Evolutionary conservation across 352 stramenopile genomes (phyloP), one percentile per base, ranked within the genome.

Genomic region (Phytopythium ostracodes): DNA sequence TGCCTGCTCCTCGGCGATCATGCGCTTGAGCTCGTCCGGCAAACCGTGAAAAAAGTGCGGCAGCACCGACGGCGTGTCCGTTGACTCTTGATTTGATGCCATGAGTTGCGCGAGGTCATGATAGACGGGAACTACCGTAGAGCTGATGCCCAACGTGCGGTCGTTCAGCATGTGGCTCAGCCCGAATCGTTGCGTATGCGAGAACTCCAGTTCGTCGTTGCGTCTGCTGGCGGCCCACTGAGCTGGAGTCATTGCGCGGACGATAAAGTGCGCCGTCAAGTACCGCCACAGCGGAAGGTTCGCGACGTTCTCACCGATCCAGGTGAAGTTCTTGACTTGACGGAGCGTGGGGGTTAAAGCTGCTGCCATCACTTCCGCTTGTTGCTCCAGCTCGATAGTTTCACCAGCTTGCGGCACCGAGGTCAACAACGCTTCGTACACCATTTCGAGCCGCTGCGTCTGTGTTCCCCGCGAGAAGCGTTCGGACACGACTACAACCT

Each of bases 11-110:
- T 91, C 76, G 9, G 73, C 67, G 25, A 93, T 88, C 72, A 90
- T 81, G 2, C 72, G 75, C 66, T 92, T 92, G 43, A 92, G 76
- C 56, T 89, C 81, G 25, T 77, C 73, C 0, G 84, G 79, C 0
- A 92, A 60, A 5, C 81, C 84, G 59, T 92, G 84, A 36, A 90
- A 92, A 64, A 92, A 92, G 46, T 91, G 84, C 8, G 84, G 84
- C 0, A 85, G 57, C n/a, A 73, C 67, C 6, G 71, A 82, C 9
- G 18, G 7, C 18, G 17, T 4, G 24, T 75, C 72, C 2, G 54
- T 56, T n/a, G 56, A 56, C 24, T 84, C 69, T 24, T 84, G 72
- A 31, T 86, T 83, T 1, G 65, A 64, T 11, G 81, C 70, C 27
- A 81, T 62, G 25, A 81, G 53, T 57, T 79, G 63, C 22, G 64